Base-by-base conservation (phyloP, 2,329 filamentous ascomycete species). In the Colletotrichum sp. region DNA sequence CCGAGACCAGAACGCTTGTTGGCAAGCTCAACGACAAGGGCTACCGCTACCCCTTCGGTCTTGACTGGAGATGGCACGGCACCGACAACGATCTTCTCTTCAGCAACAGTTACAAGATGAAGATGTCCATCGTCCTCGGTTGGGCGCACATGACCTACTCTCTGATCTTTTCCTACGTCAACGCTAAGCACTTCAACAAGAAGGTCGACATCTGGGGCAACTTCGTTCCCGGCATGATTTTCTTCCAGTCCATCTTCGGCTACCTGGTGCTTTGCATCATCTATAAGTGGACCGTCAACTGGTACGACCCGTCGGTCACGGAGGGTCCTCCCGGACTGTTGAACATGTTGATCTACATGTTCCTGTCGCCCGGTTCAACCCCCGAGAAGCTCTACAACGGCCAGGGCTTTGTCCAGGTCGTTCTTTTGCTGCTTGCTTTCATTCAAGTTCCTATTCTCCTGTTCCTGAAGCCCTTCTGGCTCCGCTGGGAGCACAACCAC, bases 311-410 rank as follows among this genome's bases (percentile, higher is more conserved):
- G 62, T 91, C 88, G 13, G 89, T 88, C 55, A 91, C 88, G 54
- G 82, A 89, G 78, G 89, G 91, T 75, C 95, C 97, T 2, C 97
- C 97, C 4, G 95, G 95, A 80, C 88, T 99, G 74, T 87, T 99
- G 76, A 99, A 99, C 90, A 98, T 98, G 96, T 89, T 99, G 80
- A 99, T 99, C 81, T 98, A 98, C 90, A 99, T 99, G 97, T 99
- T 99, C 88, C 86, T 99, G 78, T 92, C 93, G 76, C 97, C 97
- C 5, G 95, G 95, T 66, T 61, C 55, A 16, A 94, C 84, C 0
- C 81, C 93, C 18, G 93, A 94, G 63, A 70, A 74, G 8, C 88
- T 99, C 7, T 99, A 98, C 82, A 82, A 87, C 27, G 94, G 94
- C 55, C 97, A 99, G 83, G 90, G 87, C 16, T 82, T 82, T 3